phyloP scores from a whole-genome alignment of 2,329 filamentous ascomycete genomes.

The Pseudocercospora crystallina region DNA sequence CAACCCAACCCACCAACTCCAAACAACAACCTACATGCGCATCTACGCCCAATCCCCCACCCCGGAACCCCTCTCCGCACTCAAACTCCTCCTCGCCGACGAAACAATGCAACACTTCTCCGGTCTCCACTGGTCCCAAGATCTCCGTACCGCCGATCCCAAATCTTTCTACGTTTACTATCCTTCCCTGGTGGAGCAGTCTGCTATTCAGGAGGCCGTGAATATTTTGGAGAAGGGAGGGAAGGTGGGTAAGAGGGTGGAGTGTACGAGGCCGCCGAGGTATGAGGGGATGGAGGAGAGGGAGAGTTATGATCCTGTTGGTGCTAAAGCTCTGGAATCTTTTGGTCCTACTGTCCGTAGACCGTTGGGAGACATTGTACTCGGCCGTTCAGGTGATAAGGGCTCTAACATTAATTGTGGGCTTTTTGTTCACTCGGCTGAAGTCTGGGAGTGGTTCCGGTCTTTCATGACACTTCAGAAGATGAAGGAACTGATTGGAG shows the following conservation, averaged over 20 bases:
- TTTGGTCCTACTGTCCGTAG: constrained; percentile 39
- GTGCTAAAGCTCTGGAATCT: constrained; percentile 1
- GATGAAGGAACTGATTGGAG: constrained; percentile 31
- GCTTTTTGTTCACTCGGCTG: constrained; percentile 41
- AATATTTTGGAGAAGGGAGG: constrained; percentile 25
- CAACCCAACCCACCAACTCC: constrained; percentile 43
- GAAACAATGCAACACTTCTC: constrained; percentile 42
- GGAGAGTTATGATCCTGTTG: constrained; percentile 35
- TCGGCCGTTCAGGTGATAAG: constrained; percentile 38
- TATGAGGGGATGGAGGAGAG: constrained; percentile 34
- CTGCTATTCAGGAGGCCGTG: constrained; percentile 28
- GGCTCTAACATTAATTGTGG: constrained; percentile 37
- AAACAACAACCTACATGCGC: constrained; percentile 51
- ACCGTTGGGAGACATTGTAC: constrained; percentile 40
- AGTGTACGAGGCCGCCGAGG: constrained; percentile 35
- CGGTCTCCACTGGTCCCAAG: constrained; percentile 32
- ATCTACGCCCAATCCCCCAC: constrained; percentile 38
- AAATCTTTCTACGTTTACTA: constrained; percentile 45
- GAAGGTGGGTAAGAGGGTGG: constrained; percentile 26
- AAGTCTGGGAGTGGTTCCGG: constrained; percentile 37
- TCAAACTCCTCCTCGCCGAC: constrained; percentile 41
- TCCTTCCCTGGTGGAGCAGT: constrained; percentile 38
- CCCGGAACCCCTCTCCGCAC: constrained; percentile 27
- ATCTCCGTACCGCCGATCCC: constrained; percentile 41
- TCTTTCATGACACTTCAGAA: constrained; percentile 28